Base-by-base conservation (phyloP, 768 basidiomycete species). In the Clitopilus passeckerianus region DNA sequence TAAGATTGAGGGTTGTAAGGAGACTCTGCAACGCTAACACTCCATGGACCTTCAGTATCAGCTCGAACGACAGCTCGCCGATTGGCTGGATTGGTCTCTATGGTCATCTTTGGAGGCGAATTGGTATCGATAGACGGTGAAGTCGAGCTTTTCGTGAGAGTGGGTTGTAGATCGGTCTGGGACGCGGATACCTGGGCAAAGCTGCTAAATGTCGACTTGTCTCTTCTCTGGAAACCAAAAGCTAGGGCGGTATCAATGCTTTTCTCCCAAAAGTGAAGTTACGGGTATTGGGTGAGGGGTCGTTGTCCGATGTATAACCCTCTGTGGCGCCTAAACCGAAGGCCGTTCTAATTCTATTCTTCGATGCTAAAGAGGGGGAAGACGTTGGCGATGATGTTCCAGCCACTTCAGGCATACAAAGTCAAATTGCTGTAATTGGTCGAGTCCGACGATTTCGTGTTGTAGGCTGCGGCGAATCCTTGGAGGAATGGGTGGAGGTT, bases 21-120 rank as follows among this genome's bases (percentile, higher is more conserved):
- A 56, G 85, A 87, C 77, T 93, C 90, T 63, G 93, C 93, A 63
- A 93, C 91, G 70, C 89, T 91, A 69, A 95, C 85, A 67, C 85
- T 86, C 93, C 93, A 95, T 22, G 86, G 90, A 14, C 89, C 90
- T 67, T 91, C 90, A 44, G 79, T 78, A 70, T 92, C 89, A 62
- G 87, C 79, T 53, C 89, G 83, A 34, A 85, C 78, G 44, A 80
- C 81, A 59, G 73, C 80, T 68, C 81, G 77, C 64, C 81, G 76
- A 53, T 67, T 60, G 46, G 73, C 71, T 65, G 73, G 70, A 41
- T 75, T 71, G 59, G 55, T 62, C 60, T 46, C 64, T 60, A 56
- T 61, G 60, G 46, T 63, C 65, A 64, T 64, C 33, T 59, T 63
- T 67, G 68, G 69, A 70, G 70, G 56, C 37, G 59, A 46, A 18